A percentile compares a stretch with the other conserved stretches of the same genome.
Conservation (phyloP, 163 green algal species). For the Scenedesmus sp. region DNA sequence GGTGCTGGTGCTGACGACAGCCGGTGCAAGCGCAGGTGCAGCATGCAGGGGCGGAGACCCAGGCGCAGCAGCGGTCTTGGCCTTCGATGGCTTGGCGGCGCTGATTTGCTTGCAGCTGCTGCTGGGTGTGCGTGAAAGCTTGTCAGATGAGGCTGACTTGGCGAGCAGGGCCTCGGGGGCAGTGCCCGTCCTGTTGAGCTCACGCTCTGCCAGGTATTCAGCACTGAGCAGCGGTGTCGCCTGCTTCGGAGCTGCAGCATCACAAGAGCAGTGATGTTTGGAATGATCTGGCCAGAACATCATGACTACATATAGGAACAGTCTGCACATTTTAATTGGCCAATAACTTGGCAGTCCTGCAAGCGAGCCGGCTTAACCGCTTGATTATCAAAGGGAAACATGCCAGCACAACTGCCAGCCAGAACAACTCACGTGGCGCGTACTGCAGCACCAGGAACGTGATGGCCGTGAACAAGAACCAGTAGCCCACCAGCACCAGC, state of each 20-base stretch:
- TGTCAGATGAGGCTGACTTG: background rate
- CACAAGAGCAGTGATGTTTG: background rate
- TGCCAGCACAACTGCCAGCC: background rate
- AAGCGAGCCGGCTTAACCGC: no score
- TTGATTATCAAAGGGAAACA: no score
- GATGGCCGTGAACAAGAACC: background rate
- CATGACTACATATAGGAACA: no score
- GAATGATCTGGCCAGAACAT: no score
- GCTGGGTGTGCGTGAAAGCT: slow-evolving; percentile 1
- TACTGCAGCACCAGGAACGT: background rate
- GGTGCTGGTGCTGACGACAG: background rate
- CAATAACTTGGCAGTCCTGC: no score
- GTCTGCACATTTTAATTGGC: no score
- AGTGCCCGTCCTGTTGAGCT: slow-evolving; percentile 2
- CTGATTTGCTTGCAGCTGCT: background rate
- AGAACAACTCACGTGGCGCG: background rate
- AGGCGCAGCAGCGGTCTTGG: background rate
- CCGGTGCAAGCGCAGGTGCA: background rate
- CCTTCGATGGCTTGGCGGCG: background rate
- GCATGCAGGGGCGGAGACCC: background rate
- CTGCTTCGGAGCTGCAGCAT: background rate
- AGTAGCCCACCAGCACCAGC: background rate
- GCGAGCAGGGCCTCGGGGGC: background rate
- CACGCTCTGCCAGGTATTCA: slow-evolving; percentile 1
- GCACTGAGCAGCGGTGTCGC: background rate